Base-by-base conservation (phyloP, 1,284 basidiomycete species). In the Moesziomyces sp. region DNA sequence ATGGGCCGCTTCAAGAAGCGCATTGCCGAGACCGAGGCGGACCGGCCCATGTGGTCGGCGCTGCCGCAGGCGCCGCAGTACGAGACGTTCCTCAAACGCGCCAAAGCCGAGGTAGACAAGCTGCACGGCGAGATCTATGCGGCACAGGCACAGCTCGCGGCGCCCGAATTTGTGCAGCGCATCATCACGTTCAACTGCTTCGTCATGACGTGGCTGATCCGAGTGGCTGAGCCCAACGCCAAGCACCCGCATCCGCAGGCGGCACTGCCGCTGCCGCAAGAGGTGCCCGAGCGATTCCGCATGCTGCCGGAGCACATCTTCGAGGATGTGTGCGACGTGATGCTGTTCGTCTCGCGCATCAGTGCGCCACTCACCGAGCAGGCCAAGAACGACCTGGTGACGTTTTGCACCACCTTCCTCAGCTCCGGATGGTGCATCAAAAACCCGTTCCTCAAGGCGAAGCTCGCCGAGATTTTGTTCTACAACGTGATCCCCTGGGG, bases 391-490 rank as follows among this genome's bases (percentile, higher is more conserved):
- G 94, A 95, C 77, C 86, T 99, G n/a, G 87, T 98, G 72, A 89
- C 90, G 0, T 99, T 98, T 85, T 89, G 91, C 42, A 87, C 98
- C 74, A 94, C 93, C 0, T 98, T 98, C 88, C 87, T 99, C 58
- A 91, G 92, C 8, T 97, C 94, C 7, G 93, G 93, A 0, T 93
- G 92, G 89, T 98, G 96, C 84, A 94, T 99, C 87, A 97, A 97
- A 86, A 99, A 99, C 76, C 97, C 97, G 0, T 98, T 97, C 88
- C 85, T 99, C 76, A 98, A 97, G 85, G 91, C 94, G n/a, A 97
- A 99, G 85, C 91, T 99, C 46, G 93, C 97, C 71, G 93, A 96
- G 92, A 91, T 92, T 8, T 85, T 97, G 30, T 93, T 93, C 83
- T 91, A 91, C 84, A 91, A 93, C 23, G 89, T 92, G 30, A 89